Evolutionary conservation across 2,329 filamentous ascomycete genomes (phyloP), one percentile per base, ranked within the genome.

Genomic region (Neurospora crassa): DNA sequence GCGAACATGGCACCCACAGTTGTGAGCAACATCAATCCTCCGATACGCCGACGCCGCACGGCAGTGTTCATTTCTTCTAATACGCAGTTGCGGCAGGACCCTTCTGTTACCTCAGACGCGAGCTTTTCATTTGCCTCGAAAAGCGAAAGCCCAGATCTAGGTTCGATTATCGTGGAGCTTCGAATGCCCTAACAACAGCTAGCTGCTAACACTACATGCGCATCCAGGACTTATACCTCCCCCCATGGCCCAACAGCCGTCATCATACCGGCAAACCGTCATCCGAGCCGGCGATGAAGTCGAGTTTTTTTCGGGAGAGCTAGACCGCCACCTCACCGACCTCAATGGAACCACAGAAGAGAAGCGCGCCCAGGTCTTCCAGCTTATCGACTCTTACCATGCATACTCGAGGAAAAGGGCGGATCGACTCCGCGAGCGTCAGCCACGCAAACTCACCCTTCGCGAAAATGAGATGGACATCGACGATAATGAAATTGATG

Each of bases 251-350:
- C 53, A 63, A 18, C 53, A 63, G 53, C 53, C 53, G 29, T 63
- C 53, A n/a, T 76, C 75, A 12, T 79, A 77, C 69, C 77, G 78
- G 69, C 73, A 77, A 68, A 75, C 71, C 74, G 72, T 73, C 71
- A 88, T 92, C 75, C 86, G 88, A 63, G 89, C 92, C 41, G 91
- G 92, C 69, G 89, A 90, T 73, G 93, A 97, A 80, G 92, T 97
- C 72, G 93, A 97, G 81, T 87, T 89, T 67, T 97, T 97, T 78
- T 94, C 94, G 45, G 91, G 92, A 78, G 88, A 89, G 69, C 86
- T 97, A 29, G 94, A 97, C 81, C 87, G 89, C 70, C 95, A 94
- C 75, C 80, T 86, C 83, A 81, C 90, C 77, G 76, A 85, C 79
- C 76, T 83, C 76, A 77, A 83, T 75, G 81, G 84, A 74, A 78